Evolutionary conservation across 192 early-diverging fungal genomes (phyloP), one percentile per base, ranked within the genome.

Genomic region (Backusella tarrabulga): DNA sequence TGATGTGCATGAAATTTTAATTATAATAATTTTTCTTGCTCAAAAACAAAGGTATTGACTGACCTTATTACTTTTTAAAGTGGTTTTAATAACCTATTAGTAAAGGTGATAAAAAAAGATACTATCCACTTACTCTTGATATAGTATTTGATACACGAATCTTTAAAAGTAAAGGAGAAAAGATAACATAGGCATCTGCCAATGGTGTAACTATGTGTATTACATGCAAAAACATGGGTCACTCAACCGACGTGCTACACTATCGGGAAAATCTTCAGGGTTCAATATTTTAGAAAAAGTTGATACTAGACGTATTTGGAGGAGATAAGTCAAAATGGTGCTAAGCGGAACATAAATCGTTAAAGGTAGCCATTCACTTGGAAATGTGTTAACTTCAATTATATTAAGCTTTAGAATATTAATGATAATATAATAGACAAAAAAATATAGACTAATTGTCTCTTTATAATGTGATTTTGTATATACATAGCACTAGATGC

Each of bases 151-250:
- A 21, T 56, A 56, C 54, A 56, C 54, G n/a, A 56, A 21, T n/a
- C 54, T 21, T 56, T n/a, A 56, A 56, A 54, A 56, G n/a, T 21
- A 56, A n/a, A 56, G 21, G 8, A 56, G 23, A 21, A 56, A 56
- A 21, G 54, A 56, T 11, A 56, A 21, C 54, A 56, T 56, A 56
- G 54, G n/a, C 21, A 9, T 56, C n/a, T 56, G 54, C 54, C 54
- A 23, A 21, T 56, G 21, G 54, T 56, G 54, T 56, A 21, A 56
- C 54, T 56, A 9, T 56, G 54, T 26, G 54, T 56, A 56, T 56
- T 56, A 56, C 54, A 23, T 56, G 54, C 54, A 56, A 56, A 56
- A 23, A 56, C 54, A 56, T 56, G 54, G 54, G 54, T 56, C 54
- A 56, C 54, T 56, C 21, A n/a, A n/a, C 54, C 54, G 21, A 21